Evolutionary conservation across 805 yeast genomes (phyloP).

Genomic region (Cyberlindnera meyerae): DNA sequence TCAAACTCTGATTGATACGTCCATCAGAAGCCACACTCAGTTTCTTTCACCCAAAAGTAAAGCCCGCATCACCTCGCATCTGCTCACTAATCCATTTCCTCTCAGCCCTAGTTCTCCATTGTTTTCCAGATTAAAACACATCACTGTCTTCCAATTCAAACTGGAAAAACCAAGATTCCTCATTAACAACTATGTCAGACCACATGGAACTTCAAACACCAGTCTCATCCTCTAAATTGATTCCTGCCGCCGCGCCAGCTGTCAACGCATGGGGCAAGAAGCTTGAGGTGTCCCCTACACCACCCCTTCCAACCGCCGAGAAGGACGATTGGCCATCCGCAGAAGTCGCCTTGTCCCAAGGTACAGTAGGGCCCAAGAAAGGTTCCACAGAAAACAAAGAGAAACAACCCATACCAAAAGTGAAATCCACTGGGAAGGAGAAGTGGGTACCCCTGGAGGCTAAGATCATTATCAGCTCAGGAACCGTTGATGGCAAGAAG

Average conservation of each 20-base stretch:
- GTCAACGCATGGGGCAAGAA: slow-evolving; percentile 26
- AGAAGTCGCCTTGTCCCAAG: slow-evolving; percentile 12
- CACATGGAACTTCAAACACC: slow-evolving; percentile 7
- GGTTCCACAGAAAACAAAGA: slow-evolving; percentile 2
- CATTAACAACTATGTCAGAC: slow-evolving; percentile 4
- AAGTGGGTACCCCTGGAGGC: slow-evolving; percentile 69
- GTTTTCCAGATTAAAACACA: too few relatives aligned
- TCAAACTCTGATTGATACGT: too few relatives aligned
- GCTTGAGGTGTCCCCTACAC: slow-evolving; percentile 2
- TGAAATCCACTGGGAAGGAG: slow-evolving; percentile 36
- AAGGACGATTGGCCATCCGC: slow-evolving; percentile 24
- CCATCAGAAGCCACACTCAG: too few relatives aligned
- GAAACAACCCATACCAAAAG: slow-evolving; percentile 11
- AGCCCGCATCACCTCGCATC: too few relatives aligned
- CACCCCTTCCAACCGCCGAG: slow-evolving; percentile 3
- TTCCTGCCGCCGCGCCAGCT: slow-evolving; percentile 27
- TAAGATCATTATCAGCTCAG: slow-evolving; percentile 42
- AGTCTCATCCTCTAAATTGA: slow-evolving; percentile 20
- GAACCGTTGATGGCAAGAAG: too few relatives aligned
- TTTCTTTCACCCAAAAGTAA: too few relatives aligned
- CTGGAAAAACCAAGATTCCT: neutral
- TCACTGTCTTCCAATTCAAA: too few relatives aligned
- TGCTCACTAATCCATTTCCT: too few relatives aligned
- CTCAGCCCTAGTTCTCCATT: too few relatives aligned
- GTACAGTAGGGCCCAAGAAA: slow-evolving; percentile 1